Conservation (phyloP, 148 eudicot genomes). For the Limonium bicolor region DNA sequence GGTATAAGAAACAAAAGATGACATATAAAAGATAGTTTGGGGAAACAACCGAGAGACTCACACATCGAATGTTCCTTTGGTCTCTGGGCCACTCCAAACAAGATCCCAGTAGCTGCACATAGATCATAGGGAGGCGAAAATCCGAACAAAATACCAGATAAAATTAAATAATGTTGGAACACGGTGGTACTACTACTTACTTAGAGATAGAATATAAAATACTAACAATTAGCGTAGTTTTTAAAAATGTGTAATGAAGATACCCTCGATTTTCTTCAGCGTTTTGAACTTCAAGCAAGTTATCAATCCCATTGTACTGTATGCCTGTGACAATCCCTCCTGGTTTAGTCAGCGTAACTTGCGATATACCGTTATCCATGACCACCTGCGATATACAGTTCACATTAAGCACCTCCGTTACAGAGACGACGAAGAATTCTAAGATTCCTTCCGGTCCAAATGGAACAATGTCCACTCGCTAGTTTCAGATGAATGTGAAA, state of each 20-base stretch:
- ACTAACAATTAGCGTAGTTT: background rate
- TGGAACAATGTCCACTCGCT: too few relatives aligned
- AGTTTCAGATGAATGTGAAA: too few relatives aligned
- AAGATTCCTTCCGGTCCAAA: too few relatives aligned
- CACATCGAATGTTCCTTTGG: background rate
- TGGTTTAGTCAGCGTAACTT: conserved; percentile 74
- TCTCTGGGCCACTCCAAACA: conserved; percentile 7
- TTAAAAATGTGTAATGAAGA: background rate
- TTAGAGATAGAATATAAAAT: background rate
- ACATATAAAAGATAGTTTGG: background rate
- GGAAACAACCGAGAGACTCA: background rate
- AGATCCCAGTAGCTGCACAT: conserved; percentile 7
- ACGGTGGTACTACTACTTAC: background rate
- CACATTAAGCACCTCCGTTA: too few relatives aligned
- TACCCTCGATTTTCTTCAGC: conserved; percentile 67
- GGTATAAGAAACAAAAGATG: background rate
- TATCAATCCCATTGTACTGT: conserved; percentile 48
- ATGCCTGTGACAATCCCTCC: conserved; percentile 66
- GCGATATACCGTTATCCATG: conserved; percentile 57
- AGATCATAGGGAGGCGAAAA: background rate
- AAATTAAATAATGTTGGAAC: background rate
- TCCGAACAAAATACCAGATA: background rate
- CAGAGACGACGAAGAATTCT: too few relatives aligned
- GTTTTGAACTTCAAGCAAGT: conserved; percentile 61
- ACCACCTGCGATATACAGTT: conserved; percentile 68